phyloP scores from a whole-genome alignment of 257 asterid genomes.

The Jaltomata sinuosa region DNA sequence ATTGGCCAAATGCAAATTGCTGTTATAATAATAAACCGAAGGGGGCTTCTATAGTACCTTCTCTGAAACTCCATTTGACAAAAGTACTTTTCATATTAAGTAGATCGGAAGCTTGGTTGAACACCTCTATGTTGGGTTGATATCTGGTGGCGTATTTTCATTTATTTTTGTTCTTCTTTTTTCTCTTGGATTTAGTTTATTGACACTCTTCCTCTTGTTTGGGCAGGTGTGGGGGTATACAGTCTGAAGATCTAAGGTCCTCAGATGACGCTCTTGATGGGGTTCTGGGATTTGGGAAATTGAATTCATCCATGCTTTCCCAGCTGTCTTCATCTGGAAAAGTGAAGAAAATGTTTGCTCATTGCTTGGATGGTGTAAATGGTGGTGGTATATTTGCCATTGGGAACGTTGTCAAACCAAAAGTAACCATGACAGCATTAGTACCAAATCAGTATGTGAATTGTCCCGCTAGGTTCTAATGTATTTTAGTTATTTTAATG shows the following conservation, averaged over 20 bases:
- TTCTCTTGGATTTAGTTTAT: neutral
- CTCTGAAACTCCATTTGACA: neutral
- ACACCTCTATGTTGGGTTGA: neutral
- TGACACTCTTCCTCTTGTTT: slow-evolving; percentile 6
- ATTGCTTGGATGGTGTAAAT: slow-evolving; percentile 91
- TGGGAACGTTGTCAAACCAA: slow-evolving; percentile 97
- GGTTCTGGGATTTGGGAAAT: slow-evolving; percentile 91
- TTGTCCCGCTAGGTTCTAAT: slow-evolving; percentile 5
- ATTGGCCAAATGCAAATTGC: neutral
- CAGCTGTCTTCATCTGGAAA: slow-evolving; percentile 90
- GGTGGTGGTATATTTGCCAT: slow-evolving; percentile 99
- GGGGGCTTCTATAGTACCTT: neutral
- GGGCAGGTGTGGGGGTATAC: slow-evolving; percentile 88
- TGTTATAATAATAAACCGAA: neutral
- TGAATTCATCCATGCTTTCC: slow-evolving; percentile 91
- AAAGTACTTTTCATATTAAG: neutral
- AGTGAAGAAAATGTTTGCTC: slow-evolving; percentile 96
- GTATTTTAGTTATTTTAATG: slow-evolving; percentile 7
- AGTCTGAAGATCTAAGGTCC: slow-evolving; percentile 68
- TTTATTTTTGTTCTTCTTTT: neutral
- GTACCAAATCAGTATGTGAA: slow-evolving; percentile 71
- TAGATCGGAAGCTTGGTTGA: neutral
- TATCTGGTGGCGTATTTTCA: neutral
- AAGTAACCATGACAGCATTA: slow-evolving; percentile 85
- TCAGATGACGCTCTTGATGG: slow-evolving; percentile 97